Base-by-base conservation (phyloP, 192 early-diverging fungal genomes). In the Phlyctochytrium planicorne region DNA sequence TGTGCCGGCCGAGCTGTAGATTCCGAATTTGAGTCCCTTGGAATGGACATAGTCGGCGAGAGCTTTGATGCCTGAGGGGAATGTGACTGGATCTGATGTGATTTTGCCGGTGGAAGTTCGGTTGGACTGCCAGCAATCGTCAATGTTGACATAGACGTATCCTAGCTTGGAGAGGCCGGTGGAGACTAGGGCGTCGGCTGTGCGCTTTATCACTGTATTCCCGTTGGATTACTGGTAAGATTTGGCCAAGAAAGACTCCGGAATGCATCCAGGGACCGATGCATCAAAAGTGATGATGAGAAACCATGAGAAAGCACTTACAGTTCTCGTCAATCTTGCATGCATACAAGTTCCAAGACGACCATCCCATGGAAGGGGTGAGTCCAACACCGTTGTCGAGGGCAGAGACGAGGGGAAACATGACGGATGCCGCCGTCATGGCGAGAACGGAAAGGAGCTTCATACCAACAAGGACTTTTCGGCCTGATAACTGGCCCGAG, bases 61-160 rank as follows among this genome's bases (percentile, higher is more conserved):
- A 27, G 72, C 78, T 17, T 63, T 67, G 60, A 87, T 87, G 2
- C 84, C 84, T 10, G 73, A 69, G 1, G 87, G 87, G 63, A 88
- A 88, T 33, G 75, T 55, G 1, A 36, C 67, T 6, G 64, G 63
- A 63, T 84, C 78, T 33, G 72, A 71, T 17, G 80, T 56, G 2
- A 73, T 59, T 2, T 65, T 40, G 0, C 66, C 78, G 0, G 60
- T 57, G 0, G 65, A 62, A 52, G 77, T 73, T 10, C 80, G 74
- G 1, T 68, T 69, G 64, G 63, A 67, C 59, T 76, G 67, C 86
- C 86, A 88, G 62, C 86, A 88, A 37, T 87, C 83, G 47, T 85
- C 85, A 29, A 89, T 57, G 34, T 80, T 81, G 47, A 89, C 66
- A 56, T 84, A 83, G 30, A 78, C 59, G 63, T 88, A 88, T 0